These are phyloP conservation scores for Amanita thiersii DNA, from an alignment of 768 basidiomycete species.

Conservation along the genomic window DNA sequence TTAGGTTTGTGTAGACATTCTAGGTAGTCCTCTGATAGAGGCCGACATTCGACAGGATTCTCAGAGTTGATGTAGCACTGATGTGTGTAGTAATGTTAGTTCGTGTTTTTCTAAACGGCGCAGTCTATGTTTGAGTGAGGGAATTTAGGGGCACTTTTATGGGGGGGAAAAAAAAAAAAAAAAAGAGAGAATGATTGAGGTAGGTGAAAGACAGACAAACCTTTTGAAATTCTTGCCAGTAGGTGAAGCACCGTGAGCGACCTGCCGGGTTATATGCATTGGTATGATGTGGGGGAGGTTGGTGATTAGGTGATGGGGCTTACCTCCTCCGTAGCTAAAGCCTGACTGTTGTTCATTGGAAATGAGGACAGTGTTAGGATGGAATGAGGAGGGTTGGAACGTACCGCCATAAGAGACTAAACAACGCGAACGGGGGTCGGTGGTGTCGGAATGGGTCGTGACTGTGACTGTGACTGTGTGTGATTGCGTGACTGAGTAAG, in stretches of 20 bases:
- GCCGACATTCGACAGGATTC: slow-evolving; percentile 60
- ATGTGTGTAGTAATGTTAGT: background rate
- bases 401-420: slow-evolving; percentile 35
- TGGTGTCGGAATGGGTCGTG: slow-evolving; percentile 7
- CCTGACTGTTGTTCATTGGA: slow-evolving; percentile 27
- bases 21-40: slow-evolving; percentile 77
- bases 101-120: background rate
- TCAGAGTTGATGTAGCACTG: slow-evolving; percentile 86
- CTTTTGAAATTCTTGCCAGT: slow-evolving; percentile 88
- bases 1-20: slow-evolving; percentile 87
- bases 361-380: background rate
- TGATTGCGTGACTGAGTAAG: slow-evolving; percentile 10
- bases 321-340: slow-evolving; percentile 38
- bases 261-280: slow-evolving; percentile 32
- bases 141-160: background rate
- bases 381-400: slow-evolving; percentile 12
- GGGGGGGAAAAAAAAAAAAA: slow-evolving; percentile 2
- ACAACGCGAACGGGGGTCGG: slow-evolving; percentile 13
- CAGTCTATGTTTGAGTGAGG: background rate
- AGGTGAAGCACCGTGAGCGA: slow-evolving; percentile 78
- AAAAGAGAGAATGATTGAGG: slow-evolving; percentile 1
- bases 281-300: background rate
- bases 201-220: slow-evolving; percentile 21
- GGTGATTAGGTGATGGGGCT: slow-evolving; percentile 4
- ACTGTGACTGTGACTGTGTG: background rate